Evolutionary conservation across 805 yeast genomes (phyloP).

Genomic region (Hanseniaspora hatyaiensis): DNA sequence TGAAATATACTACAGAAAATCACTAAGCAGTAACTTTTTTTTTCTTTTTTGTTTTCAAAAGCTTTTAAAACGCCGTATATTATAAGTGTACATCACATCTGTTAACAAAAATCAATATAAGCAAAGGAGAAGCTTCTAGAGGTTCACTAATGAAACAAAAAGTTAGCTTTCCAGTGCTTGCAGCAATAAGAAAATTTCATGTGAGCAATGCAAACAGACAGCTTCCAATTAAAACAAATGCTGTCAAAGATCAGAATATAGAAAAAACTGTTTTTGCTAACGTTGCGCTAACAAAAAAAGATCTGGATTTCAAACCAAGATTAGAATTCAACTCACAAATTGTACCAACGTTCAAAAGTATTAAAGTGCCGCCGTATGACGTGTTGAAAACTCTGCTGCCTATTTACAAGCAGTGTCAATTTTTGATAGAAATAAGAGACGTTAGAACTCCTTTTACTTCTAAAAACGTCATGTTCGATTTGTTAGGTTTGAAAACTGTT

Average conservation of each 20-base stretch:
- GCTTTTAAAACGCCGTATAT: too few relatives aligned
- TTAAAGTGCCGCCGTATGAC: slow-evolving; percentile 81
- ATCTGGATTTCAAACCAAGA: slow-evolving; percentile 50
- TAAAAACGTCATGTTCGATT: slow-evolving; percentile 64
- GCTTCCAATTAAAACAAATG: background rate
- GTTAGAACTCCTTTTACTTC: slow-evolving; percentile 81
- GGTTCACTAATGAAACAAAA: too few relatives aligned
- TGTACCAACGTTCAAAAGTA: slow-evolving; percentile 58
- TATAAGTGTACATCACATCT: too few relatives aligned
- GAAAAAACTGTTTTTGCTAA: background rate
- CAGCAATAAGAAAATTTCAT: background rate
- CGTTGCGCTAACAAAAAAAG: background rate
- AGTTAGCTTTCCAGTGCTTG: background rate
- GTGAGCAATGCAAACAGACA: background rate
- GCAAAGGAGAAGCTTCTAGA: too few relatives aligned
- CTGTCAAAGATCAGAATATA: background rate
- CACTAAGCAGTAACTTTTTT: too few relatives aligned
- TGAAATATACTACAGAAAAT: too few relatives aligned
- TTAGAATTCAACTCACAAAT: slow-evolving; percentile 54
- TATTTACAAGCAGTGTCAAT: slow-evolving; percentile 66
- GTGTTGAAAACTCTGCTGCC: slow-evolving; percentile 59
- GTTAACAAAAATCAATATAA: too few relatives aligned
- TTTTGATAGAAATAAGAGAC: slow-evolving; percentile 77
- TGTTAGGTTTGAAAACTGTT: slow-evolving; percentile 9
- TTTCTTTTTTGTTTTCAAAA: too few relatives aligned